Evolutionary conservation across 306 rosid genomes (phyloP).

Genomic region (Hippophae gyantsensis): DNA sequence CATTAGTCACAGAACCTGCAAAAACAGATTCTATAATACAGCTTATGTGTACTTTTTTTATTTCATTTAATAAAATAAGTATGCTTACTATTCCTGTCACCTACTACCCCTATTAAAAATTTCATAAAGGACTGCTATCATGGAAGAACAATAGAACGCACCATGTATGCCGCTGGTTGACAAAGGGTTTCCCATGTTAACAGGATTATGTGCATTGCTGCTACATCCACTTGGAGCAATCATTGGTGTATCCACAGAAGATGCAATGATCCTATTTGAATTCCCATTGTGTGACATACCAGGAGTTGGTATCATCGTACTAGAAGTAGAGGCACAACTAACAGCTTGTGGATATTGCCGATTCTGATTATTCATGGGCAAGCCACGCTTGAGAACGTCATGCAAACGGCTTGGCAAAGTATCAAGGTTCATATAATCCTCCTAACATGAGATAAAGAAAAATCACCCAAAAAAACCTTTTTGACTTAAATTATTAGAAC

Average conservation of each 20-base stretch:
- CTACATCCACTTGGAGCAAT: slow-evolving; percentile 41
- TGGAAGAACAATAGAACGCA: slow-evolving; percentile 32
- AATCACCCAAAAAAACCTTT: background rate
- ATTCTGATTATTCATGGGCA: slow-evolving; percentile 34
- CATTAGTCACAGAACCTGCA: slow-evolving; percentile 67
- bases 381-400: slow-evolving; percentile 20
- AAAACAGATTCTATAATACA: slow-evolving; percentile 15
- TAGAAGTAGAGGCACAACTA: slow-evolving; percentile 47
- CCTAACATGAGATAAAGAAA: slow-evolving; percentile 40
- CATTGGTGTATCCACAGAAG: slow-evolving; percentile 58
- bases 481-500: background rate
- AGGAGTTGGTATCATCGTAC: slow-evolving; percentile 95
- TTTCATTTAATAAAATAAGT: too few relatives aligned
- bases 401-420: slow-evolving; percentile 71
- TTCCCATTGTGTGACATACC: slow-evolving; percentile 71
- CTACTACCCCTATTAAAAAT: background rate
- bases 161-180: slow-evolving; percentile 51
- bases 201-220: slow-evolving; percentile 38
- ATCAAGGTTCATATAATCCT: slow-evolving; percentile 75
- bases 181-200: slow-evolving; percentile 58
- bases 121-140: background rate
- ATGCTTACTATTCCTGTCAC: too few relatives aligned
- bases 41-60: too few relatives aligned
- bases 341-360: slow-evolving; percentile 60
- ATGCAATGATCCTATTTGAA: slow-evolving; percentile 52